These are phyloP conservation scores for Lenzites betulinus DNA, from an alignment of 768 basidiomycete genomes.

Conservation along the genomic window DNA sequence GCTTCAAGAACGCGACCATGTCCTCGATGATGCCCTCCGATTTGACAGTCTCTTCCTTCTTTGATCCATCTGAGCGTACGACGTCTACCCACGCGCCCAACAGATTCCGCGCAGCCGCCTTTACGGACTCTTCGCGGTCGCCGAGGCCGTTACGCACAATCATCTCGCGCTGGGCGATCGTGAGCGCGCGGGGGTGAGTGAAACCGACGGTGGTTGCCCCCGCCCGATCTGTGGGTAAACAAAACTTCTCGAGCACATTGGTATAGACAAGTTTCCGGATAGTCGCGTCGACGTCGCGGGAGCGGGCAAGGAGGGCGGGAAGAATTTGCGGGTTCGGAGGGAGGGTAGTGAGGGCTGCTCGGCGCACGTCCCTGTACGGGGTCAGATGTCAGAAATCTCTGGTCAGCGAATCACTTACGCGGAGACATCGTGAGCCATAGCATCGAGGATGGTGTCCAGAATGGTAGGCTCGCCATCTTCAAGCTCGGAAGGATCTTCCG, in stretches of 20 bases:
- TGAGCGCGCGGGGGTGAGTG: slow-evolving; percentile 65
- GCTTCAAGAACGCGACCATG: slow-evolving; percentile 49
- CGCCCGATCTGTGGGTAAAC: slow-evolving; percentile 30
- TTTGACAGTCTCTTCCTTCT: slow-evolving; percentile 47
- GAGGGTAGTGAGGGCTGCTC: slow-evolving; percentile 73
- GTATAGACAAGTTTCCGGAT: slow-evolving; percentile 77
- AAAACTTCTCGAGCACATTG: slow-evolving; percentile 51
- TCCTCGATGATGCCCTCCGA: slow-evolving; percentile 32
- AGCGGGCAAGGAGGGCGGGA: slow-evolving; percentile 68
- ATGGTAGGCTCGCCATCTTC: slow-evolving; percentile 54
- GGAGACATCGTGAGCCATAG: slow-evolving; percentile 71
- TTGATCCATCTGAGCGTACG: slow-evolving; percentile 36
- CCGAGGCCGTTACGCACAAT: slow-evolving; percentile 83
- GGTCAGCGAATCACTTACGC: slow-evolving; percentile 52
- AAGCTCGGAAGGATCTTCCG: slow-evolving; percentile 63
- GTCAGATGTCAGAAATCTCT: background rate
- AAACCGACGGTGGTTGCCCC: slow-evolving; percentile 45
- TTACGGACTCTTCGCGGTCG: slow-evolving; percentile 78
- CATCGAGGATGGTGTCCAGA: slow-evolving; percentile 63
- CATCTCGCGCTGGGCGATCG: slow-evolving; percentile 71
- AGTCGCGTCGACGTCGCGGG: slow-evolving; percentile 74
- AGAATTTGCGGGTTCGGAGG: slow-evolving; percentile 58
- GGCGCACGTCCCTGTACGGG: slow-evolving; percentile 76
- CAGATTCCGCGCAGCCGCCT: slow-evolving; percentile 69
- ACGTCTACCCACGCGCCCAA: slow-evolving; percentile 77